These are phyloP conservation scores for Penicillium roqueforti DNA, from an alignment of 495 filamentous ascomycete species.

Conservation along the genomic window DNA sequence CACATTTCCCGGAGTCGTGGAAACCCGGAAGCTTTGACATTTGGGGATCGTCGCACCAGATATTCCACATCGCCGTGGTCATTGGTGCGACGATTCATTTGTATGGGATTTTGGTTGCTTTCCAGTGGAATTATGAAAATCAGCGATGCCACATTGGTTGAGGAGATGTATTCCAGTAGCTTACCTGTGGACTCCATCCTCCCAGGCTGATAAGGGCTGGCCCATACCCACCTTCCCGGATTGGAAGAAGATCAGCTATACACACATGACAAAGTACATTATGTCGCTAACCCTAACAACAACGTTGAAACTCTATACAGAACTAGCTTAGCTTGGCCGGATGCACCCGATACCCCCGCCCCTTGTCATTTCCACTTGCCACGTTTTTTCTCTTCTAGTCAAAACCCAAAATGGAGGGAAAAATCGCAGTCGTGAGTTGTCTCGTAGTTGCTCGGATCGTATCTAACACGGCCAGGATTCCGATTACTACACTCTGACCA, in stretches of 20 bases:
- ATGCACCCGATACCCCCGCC: background rate
- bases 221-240: background rate
- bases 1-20: conserved; percentile 41
- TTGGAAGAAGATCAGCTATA: background rate
- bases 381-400: background rate
- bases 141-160: background rate
- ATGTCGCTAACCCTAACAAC: background rate
- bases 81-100: conserved; percentile 37
- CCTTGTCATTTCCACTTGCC: background rate
- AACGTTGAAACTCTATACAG: background rate
- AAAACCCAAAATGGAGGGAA: background rate
- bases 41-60: conserved; percentile 39
- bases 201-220: background rate
- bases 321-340: background rate
- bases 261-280: background rate
- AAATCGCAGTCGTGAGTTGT: background rate
- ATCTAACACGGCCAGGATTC: background rate
- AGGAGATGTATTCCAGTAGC: too few species aligned
- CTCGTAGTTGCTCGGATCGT: background rate
- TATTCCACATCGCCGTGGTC: conserved; percentile 46
- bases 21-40: conserved; percentile 44
- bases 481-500: background rate
- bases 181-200: too few species aligned
- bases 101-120: conserved; percentile 38
- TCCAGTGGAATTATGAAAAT: conserved; percentile 22